Evolutionary conservation across 2,329 filamentous ascomycete species (phyloP).

Genomic region (Botrytis porri): DNA sequence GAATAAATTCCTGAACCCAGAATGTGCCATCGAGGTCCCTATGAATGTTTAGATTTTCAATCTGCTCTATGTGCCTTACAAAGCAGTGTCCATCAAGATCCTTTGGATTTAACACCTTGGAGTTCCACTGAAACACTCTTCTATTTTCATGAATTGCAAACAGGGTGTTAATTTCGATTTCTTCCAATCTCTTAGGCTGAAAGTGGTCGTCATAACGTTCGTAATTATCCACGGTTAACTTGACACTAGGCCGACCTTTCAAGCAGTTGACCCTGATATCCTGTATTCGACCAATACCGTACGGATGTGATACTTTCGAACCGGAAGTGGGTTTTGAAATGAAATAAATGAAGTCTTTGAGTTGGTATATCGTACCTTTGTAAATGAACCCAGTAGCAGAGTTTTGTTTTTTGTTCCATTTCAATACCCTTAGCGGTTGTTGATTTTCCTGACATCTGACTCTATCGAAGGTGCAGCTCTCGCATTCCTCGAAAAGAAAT

Average conservation of each 20-base stretch:
- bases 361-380: constrained; percentile 12
- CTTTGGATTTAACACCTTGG: background rate
- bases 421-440: background rate
- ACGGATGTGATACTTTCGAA: constrained; percentile 12
- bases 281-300: constrained; percentile 25
- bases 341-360: constrained; percentile 26
- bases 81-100: constrained; percentile 26
- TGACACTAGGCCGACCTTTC: background rate
- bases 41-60: constrained; percentile 24
- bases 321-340: background rate
- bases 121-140: constrained; percentile 5
- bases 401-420: background rate
- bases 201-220: constrained; percentile 20
- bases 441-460: background rate
- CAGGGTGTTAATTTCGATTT: background rate
- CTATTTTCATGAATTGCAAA: constrained; percentile 22
- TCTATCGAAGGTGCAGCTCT: background rate
- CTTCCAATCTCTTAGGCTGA: background rate
- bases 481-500: background rate
- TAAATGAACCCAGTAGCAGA: background rate
- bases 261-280: background rate
- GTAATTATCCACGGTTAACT: constrained; percentile 5
- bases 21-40: constrained; percentile 27
- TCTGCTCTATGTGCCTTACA: constrained; percentile 22
- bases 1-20: constrained; percentile 23